These are phyloP conservation scores for Debaryomyces nepalensis DNA, from an alignment of 1,139 yeast species.

Conservation along the genomic window DNA sequence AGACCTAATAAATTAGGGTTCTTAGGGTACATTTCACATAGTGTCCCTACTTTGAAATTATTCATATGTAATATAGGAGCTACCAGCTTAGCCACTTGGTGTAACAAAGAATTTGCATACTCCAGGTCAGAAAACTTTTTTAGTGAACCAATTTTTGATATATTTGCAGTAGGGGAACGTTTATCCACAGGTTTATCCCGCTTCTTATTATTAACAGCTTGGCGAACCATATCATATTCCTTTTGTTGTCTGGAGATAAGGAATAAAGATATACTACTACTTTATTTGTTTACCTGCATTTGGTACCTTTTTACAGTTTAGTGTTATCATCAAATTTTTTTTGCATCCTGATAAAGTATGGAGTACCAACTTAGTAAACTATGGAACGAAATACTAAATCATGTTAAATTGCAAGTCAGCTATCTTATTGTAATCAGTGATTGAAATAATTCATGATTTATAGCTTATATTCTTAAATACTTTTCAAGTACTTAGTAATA, in stretches of 20 bases:
- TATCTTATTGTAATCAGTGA: too few species aligned
- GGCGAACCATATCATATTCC: slow-evolving; percentile 20
- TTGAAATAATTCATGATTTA: too few species aligned
- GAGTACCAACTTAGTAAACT: too few species aligned
- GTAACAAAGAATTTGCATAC: slow-evolving; percentile 60
- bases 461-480: too few species aligned
- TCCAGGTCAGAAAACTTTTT: slow-evolving; percentile 58
- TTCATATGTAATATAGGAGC: slow-evolving; percentile 78
- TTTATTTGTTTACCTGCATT: slow-evolving; percentile 1
- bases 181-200: slow-evolving; percentile 4
- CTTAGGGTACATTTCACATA: slow-evolving; percentile 88
- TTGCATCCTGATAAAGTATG: not conserved
- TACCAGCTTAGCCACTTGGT: slow-evolving; percentile 62
- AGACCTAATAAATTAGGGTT: slow-evolving; percentile 70
- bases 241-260: not conserved
- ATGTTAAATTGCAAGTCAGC: too few species aligned
- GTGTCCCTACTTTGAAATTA: slow-evolving; percentile 64
- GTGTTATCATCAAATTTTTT: not conserved
- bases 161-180: slow-evolving; percentile 52
- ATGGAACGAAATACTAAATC: too few species aligned
- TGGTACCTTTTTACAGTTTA: slow-evolving; percentile 1
- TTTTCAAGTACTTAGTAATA: too few species aligned
- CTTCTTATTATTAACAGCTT: slow-evolving; percentile 14
- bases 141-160: slow-evolving; percentile 59
- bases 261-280: not conserved